Conservation (phyloP, 768 basidiomycete genomes). For the Mycena olivaceomarginata region DNA sequence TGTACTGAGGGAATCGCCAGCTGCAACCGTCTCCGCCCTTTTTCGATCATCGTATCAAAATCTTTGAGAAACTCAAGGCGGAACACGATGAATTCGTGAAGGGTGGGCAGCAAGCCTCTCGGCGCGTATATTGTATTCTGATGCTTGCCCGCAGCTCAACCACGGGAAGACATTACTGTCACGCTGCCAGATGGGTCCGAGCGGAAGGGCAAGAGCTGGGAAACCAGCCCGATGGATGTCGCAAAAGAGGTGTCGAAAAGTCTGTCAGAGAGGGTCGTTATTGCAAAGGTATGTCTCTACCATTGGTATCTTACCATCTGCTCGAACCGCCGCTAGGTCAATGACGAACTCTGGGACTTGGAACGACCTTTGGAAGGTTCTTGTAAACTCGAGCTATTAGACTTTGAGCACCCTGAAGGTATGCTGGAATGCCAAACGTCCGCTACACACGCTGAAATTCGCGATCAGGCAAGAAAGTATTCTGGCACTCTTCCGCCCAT, state of each 20-base stretch:
- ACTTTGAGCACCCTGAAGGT: constrained; percentile 96
- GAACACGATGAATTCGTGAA: constrained; percentile 90
- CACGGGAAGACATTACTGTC: constrained; percentile 88
- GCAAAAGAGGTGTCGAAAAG: constrained; percentile 93
- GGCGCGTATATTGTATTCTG: neutral
- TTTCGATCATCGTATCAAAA: constrained; percentile 92
- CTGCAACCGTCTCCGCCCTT: constrained; percentile 89
- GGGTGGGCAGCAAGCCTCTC: constrained; percentile 63
- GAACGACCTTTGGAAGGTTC: constrained; percentile 94
- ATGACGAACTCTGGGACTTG: constrained; percentile 94
- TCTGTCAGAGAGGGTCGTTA: constrained; percentile 92
- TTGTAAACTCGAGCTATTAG: constrained; percentile 88
- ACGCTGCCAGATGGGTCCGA: constrained; percentile 92
- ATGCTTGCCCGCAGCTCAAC: constrained; percentile 72
- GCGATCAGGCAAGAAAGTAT: constrained; percentile 90
- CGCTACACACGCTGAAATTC: constrained; percentile 6
- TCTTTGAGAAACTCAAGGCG: constrained; percentile 91
- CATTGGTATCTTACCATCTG: neutral
- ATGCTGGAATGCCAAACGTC: constrained; percentile 19
- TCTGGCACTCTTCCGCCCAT: constrained; percentile 99
- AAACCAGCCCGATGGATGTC: constrained; percentile 94
- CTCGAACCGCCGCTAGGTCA: constrained; percentile 70
- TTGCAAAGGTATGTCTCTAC: constrained; percentile 85
- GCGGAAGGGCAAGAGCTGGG: constrained; percentile 92
- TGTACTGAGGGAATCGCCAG: constrained; percentile 61